Conservation (phyloP, 2,329 filamentous ascomycete species). For the Aspergillus novofumigatus region DNA sequence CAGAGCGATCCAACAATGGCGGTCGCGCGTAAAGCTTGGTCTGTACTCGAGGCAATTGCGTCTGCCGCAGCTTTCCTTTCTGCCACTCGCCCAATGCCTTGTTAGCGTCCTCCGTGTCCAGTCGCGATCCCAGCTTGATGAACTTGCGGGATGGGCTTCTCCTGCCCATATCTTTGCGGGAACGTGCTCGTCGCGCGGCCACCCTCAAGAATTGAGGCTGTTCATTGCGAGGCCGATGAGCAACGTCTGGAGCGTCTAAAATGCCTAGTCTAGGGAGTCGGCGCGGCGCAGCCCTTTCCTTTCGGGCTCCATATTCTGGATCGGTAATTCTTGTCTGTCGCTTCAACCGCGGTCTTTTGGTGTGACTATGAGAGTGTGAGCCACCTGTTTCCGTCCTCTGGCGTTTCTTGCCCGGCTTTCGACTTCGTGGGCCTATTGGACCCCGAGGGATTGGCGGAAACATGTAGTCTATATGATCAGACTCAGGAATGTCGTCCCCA, state of each 20-base stretch:
- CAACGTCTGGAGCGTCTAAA: constrained; percentile 45
- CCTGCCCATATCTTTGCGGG: constrained; percentile 45
- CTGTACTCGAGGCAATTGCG: constrained; percentile 15
- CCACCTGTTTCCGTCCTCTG: constrained; percentile 2
- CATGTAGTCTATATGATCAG: constrained; percentile 42
- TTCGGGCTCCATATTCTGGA: constrained; percentile 19
- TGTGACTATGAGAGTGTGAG: constrained; percentile 3
- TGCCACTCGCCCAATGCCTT: constrained; percentile 49
- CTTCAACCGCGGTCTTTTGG: constrained; percentile 24
- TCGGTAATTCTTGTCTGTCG: constrained; percentile 37
- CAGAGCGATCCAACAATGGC: constrained; percentile 19
- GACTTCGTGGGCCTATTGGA: constrained; percentile 7
- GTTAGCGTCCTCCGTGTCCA: constrained; percentile 55
- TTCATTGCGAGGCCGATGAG: constrained; percentile 21
- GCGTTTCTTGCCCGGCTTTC: constrained; percentile 19
- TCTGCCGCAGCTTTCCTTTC: constrained; percentile 39
- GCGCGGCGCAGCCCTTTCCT: constrained; percentile 18
- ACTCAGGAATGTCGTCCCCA: constrained; percentile 36
- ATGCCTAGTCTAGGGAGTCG: constrained; percentile 43
- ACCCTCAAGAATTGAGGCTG: constrained; percentile 54
- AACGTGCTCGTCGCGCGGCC: constrained; percentile 51
- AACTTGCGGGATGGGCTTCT: constrained; percentile 51
- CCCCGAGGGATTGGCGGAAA: constrained; percentile 28
- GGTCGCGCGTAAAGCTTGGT: constrained; percentile 18
- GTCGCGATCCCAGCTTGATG: constrained; percentile 48